These are phyloP conservation scores for Xylaria venustula DNA, from an alignment of 495 filamentous ascomycete species.

Conservation along the genomic window DNA sequence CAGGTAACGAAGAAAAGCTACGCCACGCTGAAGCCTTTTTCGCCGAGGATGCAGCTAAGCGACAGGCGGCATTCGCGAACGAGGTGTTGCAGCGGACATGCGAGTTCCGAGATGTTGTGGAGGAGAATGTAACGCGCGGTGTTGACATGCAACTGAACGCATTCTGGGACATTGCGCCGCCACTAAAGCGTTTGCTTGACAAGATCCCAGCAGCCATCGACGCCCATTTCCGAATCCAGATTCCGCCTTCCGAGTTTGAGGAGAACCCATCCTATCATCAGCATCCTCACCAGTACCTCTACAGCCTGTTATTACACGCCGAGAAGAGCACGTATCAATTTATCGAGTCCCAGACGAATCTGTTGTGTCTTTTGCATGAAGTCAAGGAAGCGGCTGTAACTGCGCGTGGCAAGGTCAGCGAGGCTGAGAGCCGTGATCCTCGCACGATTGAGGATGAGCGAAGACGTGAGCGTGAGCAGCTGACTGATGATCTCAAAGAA, in stretches of 20 bases:
- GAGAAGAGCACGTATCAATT: conserved; percentile 93
- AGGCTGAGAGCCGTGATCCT: conserved; percentile 57
- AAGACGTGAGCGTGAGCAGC: conserved; percentile 59
- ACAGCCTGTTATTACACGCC: conserved; percentile 76
- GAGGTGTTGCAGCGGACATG: conserved; percentile 68
- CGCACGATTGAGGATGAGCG: conserved; percentile 60
- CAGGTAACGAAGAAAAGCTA: conserved; percentile 68
- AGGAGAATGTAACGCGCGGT: conserved; percentile 80
- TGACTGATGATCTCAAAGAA: conserved; percentile 89
- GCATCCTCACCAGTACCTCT: conserved; percentile 86
- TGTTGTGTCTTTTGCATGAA: conserved; percentile 91
- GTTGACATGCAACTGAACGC: conserved; percentile 88
- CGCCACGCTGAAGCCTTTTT: conserved; percentile 79
- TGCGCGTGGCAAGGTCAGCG: conserved; percentile 54
- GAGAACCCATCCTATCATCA: conserved; percentile 80
- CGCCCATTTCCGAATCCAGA: conserved; percentile 56
- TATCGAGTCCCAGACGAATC: conserved; percentile 90
- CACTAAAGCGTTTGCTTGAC: conserved; percentile 70
- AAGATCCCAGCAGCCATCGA: conserved; percentile 61
- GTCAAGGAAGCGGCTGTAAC: conserved; percentile 75
- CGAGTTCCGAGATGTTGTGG: conserved; percentile 77
- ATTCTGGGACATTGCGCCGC: conserved; percentile 97
- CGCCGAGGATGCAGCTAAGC: conserved; percentile 66
- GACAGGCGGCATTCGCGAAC: conserved; percentile 62
- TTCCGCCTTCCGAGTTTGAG: conserved; percentile 73